Conservation (phyloP, 306 rosid species). For the Casuarina cunninghamiana region DNA sequence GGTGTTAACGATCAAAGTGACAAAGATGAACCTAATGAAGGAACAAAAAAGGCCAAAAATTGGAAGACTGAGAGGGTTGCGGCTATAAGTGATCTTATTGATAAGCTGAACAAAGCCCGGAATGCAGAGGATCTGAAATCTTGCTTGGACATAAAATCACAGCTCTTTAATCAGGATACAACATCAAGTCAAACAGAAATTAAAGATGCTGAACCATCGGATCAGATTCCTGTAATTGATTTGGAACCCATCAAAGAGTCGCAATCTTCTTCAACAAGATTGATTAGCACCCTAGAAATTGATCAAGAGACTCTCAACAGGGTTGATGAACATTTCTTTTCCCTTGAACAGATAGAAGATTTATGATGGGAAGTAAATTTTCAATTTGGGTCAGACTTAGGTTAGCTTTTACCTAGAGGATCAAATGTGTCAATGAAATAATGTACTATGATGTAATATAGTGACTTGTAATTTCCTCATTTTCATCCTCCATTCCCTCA, state of each 20-base stretch:
- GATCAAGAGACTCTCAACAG: conserved; percentile 62
- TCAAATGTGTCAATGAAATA: not conserved
- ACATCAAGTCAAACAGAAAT: conserved; percentile 32
- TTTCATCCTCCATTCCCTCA: not conserved
- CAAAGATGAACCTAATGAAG: conserved; percentile 43
- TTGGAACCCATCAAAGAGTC: conserved; percentile 37
- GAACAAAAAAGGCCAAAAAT: conserved; percentile 41
- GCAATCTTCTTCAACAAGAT: conserved; percentile 47
- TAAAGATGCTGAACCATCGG: conserved; percentile 29
- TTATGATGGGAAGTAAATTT: conserved; percentile 38
- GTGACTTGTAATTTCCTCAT: not conserved
- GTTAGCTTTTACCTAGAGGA: not conserved
- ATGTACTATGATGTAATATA: not conserved
- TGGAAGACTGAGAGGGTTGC: conserved; percentile 51
- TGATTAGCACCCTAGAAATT: conserved; percentile 40
- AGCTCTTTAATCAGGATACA: conserved; percentile 49
- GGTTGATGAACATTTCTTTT: conserved; percentile 64
- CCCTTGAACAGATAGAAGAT: conserved; percentile 57
- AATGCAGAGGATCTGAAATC: conserved; percentile 81
- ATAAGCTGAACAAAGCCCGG: conserved; percentile 83
- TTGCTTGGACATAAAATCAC: conserved; percentile 65
- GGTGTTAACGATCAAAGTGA: conserved; percentile 38
- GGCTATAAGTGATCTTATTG: conserved; percentile 64
- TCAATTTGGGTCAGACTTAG: not conserved
- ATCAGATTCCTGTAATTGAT: conserved; percentile 39